phyloP scores from a whole-genome alignment of 768 basidiomycete genomes.

The Lepiota venenata region DNA sequence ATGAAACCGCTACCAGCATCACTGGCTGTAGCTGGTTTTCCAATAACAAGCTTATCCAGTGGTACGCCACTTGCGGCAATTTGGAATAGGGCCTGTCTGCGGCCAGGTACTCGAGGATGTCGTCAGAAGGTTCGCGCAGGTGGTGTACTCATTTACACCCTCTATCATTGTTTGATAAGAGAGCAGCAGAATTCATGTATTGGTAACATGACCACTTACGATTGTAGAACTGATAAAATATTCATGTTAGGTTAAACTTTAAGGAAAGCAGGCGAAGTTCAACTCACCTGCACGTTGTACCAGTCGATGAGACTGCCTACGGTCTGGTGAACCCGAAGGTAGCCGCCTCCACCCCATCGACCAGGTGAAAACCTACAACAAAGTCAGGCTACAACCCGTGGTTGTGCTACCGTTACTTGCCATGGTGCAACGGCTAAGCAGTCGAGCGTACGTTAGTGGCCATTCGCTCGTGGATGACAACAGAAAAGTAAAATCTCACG shows the following conservation, averaged over 20 bases:
- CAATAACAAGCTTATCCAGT: conserved; percentile 67
- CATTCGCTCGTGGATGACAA: background rate
- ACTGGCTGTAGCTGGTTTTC: conserved; percentile 56
- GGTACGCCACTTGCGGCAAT: conserved; percentile 56
- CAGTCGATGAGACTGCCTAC: conserved; percentile 64
- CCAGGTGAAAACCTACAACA: conserved; percentile 37
- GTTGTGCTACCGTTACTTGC: conserved; percentile 16
- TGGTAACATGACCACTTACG: conserved; percentile 25
- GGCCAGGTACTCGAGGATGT: conserved; percentile 62
- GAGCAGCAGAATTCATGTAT: background rate
- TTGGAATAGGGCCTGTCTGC: conserved; percentile 53
- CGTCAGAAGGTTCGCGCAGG: conserved; percentile 55
- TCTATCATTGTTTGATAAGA: conserved; percentile 32
- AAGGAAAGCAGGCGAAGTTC: background rate
- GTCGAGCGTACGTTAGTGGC: background rate
- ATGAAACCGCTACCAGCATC: conserved; percentile 66
- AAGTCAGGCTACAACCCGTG: conserved; percentile 2
- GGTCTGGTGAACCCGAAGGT: conserved; percentile 46
- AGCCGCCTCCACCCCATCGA: conserved; percentile 47
- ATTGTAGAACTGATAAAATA: conserved; percentile 36
- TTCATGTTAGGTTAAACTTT: conserved; percentile 9
- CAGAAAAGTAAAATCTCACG: conserved; percentile 30
- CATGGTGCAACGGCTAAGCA: conserved; percentile 46
- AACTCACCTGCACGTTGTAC: conserved; percentile 50
- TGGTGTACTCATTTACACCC: conserved; percentile 61